A percentile compares a stretch with the other conserved stretches of the same genome.
Conservation (phyloP, 139 green algal genomes). For the Chlorella ohadii region DNA sequence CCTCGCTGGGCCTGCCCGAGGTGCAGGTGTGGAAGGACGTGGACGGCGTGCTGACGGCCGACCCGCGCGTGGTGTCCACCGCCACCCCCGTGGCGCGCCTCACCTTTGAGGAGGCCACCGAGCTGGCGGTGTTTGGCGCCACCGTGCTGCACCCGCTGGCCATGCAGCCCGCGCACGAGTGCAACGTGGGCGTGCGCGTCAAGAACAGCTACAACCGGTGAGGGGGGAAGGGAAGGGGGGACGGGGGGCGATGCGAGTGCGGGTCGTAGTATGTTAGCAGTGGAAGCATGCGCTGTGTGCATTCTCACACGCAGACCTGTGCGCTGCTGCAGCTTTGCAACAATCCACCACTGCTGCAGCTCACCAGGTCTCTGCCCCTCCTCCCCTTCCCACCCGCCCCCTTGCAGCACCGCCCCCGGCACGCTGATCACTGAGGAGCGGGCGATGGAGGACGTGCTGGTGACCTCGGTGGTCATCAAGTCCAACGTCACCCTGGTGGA, state of each 20-base stretch:
- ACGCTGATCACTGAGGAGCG: conserved; percentile 86
- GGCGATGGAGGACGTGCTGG: conserved; percentile 81
- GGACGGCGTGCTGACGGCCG: conserved; percentile 95
- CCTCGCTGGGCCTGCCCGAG: conserved; percentile 82
- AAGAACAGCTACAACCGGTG: conserved; percentile 98
- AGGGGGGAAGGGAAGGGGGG: too few relatives aligned
- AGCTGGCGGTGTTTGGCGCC: conserved; percentile 98
- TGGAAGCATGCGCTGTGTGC: too few relatives aligned
- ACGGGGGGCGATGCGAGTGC: too few relatives aligned
- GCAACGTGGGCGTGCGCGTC: conserved; percentile 88
- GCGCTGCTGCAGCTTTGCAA: too few relatives aligned
- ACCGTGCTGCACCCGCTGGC: conserved; percentile 95
- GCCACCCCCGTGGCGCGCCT: conserved; percentile 88
- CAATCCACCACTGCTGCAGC: too few relatives aligned
- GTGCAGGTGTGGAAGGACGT: conserved; percentile 99
- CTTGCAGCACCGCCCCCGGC: conserved; percentile 69
- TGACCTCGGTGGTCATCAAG: conserved; percentile 98
- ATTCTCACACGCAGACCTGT: too few relatives aligned
- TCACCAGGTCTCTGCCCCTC: background rate
- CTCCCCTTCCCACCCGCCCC: background rate
- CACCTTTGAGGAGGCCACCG: conserved; percentile 98
- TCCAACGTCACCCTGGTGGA: conserved; percentile 88
- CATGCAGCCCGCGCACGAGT: conserved; percentile 92
- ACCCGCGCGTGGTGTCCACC: conserved; percentile 85
- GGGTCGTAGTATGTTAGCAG: too few relatives aligned